Evolutionary conservation across 2,329 filamentous ascomycete species (phyloP), one percentile per base, ranked within the genome.

Genomic region (Pseudogymnoascus sp.): DNA sequence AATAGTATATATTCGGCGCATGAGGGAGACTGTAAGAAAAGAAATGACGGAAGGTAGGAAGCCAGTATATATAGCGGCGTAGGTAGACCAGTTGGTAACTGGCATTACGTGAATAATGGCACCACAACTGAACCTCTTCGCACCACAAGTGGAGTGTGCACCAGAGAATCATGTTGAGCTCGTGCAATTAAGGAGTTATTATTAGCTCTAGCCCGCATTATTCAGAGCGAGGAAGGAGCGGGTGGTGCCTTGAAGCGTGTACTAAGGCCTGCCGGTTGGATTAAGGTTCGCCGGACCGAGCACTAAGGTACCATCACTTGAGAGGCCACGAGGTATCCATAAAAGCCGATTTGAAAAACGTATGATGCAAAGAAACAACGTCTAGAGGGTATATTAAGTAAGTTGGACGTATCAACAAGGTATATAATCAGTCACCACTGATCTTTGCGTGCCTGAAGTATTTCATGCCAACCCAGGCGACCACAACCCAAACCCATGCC

Each of bases 401-500:
- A 53, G 47, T 53, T 20, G 47, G 47, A 33, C 47, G 47, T 53
- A 53, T 33, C 28, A 53, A 33, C 28, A 53, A 33, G 6, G 43
- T 53, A 53, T 53, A 53, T 53, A 50, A 53, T 53, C 47, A 53
- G 28, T 53, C 47, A 20, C 47, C 47, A 53, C 47, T 53, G 47
- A 97, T 95, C 77, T 96, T 96, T 35, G 94, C 93, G 78, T 99
- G 94, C 68, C 92, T 86, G 72, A 99, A 99, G 74, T 97, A 97
- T 74, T 99, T 99, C 93, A 99, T 97, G 22, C 94, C 94, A 57
- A 97, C 88, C 94, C 94, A 99, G 9, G 95, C 94, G 62, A 95
- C 87, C 11, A 96, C 85, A 15, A 97, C 94, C 94, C 94, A 99
- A 5, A 97, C 91, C 94, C 94, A 99, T 15, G 92, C 91, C 90